Conservation (phyloP, 306 rosid genomes). For the Glycyrrhiza uralensis region DNA sequence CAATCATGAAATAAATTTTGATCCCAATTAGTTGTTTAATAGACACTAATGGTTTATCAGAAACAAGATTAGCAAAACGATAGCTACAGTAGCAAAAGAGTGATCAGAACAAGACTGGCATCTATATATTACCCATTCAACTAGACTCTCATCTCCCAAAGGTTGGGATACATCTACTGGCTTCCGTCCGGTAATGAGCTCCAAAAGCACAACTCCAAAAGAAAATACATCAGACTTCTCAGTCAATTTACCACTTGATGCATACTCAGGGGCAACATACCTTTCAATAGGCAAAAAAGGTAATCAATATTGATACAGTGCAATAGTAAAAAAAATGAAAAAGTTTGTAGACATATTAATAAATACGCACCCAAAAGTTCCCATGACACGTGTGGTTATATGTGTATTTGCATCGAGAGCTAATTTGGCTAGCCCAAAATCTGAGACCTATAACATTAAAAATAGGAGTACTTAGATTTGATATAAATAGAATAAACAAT, state of each 20-base stretch:
- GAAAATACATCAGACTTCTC: constrained; percentile 90
- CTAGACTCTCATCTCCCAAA: constrained; percentile 82
- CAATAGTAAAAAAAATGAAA: background rate
- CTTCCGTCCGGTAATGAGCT: constrained; percentile 88
- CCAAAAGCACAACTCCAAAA: constrained; percentile 89
- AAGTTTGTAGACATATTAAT: constrained; percentile 15
- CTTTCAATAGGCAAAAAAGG: constrained; percentile 31
- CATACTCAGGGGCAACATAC: constrained; percentile 96
- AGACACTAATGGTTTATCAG: background rate
- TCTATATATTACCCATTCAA: constrained; percentile 80
- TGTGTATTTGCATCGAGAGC: constrained; percentile 73
- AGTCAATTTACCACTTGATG: constrained; percentile 87
- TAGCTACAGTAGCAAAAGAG: background rate
- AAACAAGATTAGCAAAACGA: background rate
- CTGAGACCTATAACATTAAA: constrained; percentile 66
- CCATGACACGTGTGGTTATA: constrained; percentile 83
- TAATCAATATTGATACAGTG: background rate
- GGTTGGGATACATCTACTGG: constrained; percentile 86
- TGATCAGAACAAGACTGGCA: background rate
- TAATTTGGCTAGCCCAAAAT: constrained; percentile 93
- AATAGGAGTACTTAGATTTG: constrained; percentile 4
- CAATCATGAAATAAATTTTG: background rate
- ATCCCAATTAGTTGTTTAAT: background rate
- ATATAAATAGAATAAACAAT: background rate
- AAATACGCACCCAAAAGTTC: constrained; percentile 83